These are phyloP conservation scores for Cercospora sesami DNA, from an alignment of 2,329 filamentous ascomycete species.

Conservation along the genomic window DNA sequence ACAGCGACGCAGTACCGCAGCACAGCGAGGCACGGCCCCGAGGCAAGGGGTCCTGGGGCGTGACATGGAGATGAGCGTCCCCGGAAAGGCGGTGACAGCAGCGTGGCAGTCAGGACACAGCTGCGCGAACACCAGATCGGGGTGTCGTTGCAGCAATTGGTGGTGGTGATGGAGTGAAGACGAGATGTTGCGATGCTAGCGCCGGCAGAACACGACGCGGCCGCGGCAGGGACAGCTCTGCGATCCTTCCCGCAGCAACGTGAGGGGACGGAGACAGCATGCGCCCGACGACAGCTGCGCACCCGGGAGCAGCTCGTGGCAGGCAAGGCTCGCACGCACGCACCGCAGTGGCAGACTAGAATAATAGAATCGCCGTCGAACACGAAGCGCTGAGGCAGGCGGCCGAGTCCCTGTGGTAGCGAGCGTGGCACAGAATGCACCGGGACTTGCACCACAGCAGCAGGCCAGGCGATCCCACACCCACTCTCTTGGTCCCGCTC, in stretches of 20 bases:
- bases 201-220: not conserved
- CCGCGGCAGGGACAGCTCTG: not conserved
- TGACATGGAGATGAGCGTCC: conserved; percentile 16
- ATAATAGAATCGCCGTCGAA: conserved; percentile 1
- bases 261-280: conserved; percentile 2
- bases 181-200: conserved; percentile 5
- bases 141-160: not conserved
- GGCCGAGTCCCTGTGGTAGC: conserved; percentile 10
- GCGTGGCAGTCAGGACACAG: conserved; percentile 31
- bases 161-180: not conserved
- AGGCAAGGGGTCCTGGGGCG: conserved; percentile 13
- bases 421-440: conserved; percentile 15
- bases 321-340: not conserved
- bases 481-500: conserved; percentile 8
- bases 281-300: not conserved
- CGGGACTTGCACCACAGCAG: conserved; percentile 12
- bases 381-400: conserved; percentile 8
- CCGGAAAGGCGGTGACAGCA: conserved; percentile 34
- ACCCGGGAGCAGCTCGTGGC: conserved; percentile 7
- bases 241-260: not conserved
- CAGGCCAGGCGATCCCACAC: conserved; percentile 12
- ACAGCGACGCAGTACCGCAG: conserved; percentile 15
- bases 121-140: conserved; percentile 1
- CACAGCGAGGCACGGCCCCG: conserved; percentile 6
- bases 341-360: not conserved